These are phyloP conservation scores for Scedosporium boydii DNA, from an alignment of 2,329 filamentous ascomycete genomes.

Conservation along the genomic window DNA sequence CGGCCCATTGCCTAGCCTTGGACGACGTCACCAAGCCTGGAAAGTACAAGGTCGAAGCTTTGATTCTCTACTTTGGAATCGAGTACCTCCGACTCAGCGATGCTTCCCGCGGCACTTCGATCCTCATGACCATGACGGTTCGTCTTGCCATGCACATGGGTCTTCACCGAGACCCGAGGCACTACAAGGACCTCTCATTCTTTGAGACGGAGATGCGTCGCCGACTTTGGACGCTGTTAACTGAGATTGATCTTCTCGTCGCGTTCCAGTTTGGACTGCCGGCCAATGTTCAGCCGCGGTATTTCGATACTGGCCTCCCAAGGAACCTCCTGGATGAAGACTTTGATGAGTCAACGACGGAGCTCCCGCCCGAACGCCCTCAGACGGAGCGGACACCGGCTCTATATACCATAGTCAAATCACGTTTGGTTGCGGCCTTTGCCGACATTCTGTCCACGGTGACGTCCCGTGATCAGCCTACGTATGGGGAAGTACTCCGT, in stretches of 20 bases:
- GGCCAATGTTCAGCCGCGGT: constrained; percentile 35
- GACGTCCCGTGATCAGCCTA: constrained; percentile 12
- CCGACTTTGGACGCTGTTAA: constrained; percentile 44
- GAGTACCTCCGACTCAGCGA: constrained; percentile 18
- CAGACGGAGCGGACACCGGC: constrained; percentile 32
- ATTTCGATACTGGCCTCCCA: constrained; percentile 35
- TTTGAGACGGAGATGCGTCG: constrained; percentile 44
- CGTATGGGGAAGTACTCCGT: constrained; percentile 23
- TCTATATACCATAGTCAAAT: constrained; percentile 27
- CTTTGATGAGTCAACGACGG: constrained; percentile 35
- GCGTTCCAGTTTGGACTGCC: constrained; percentile 45
- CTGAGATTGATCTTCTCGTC: constrained; percentile 43
- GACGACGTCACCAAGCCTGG: constrained; percentile 20
- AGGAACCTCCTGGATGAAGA: constrained; percentile 39
- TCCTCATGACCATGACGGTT: constrained; percentile 17
- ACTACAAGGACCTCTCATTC: constrained; percentile 35
- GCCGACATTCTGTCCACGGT: constrained; percentile 14
- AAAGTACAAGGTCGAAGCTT: constrained; percentile 14
- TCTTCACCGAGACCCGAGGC: constrained; percentile 45
- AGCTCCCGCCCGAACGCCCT: constrained; percentile 32
- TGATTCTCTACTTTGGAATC: constrained; percentile 17
- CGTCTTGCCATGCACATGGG: constrained; percentile 45
- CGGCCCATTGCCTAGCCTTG: constrained; percentile 19
- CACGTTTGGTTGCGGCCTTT: constrained; percentile 15
- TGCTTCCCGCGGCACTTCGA: constrained; percentile 16